Evolutionary conservation across 2,329 filamentous ascomycete genomes (phyloP).

Genomic region (Diaporthe sp.): DNA sequence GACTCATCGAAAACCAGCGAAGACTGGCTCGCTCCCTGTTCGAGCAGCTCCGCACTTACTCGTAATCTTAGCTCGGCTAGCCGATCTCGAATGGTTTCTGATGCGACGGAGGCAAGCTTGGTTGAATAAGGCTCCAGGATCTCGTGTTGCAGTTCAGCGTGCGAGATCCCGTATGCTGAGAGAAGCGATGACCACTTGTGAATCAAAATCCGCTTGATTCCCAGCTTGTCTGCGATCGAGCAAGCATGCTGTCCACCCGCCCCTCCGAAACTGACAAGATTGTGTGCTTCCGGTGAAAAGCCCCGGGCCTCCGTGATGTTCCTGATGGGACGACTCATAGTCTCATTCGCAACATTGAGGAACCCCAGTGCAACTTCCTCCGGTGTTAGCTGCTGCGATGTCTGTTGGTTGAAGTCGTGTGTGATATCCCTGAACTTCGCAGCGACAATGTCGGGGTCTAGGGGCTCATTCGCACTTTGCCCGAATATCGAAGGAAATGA

Average conservation of each 20-base stretch:
- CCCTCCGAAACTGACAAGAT: conserved; percentile 42
- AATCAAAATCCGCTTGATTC: conserved; percentile 55
- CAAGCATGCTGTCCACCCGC: conserved; percentile 58
- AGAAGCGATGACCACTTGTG: conserved; percentile 51
- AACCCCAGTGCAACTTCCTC: conserved; percentile 73
- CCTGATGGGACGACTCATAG: conserved; percentile 80
- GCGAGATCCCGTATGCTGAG: conserved; percentile 58
- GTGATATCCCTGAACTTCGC: conserved; percentile 54
- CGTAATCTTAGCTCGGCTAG: conserved; percentile 27
- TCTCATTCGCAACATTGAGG: conserved; percentile 79
- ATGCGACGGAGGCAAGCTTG: conserved; percentile 40
- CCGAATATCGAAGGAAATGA: conserved; percentile 80
- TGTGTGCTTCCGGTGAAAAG: conserved; percentile 58
- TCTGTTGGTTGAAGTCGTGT: conserved; percentile 50
- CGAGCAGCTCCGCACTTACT: conserved; percentile 49
- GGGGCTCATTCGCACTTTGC: conserved; percentile 70
- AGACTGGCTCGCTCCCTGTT: conserved; percentile 42
- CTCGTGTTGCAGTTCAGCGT: conserved; percentile 55
- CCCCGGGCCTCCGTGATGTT: conserved; percentile 67
- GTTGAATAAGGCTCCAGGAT: conserved; percentile 50
- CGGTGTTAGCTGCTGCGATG: conserved; percentile 45
- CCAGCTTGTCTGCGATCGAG: conserved; percentile 53
- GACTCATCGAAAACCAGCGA: conserved; percentile 55
- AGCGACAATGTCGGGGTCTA: conserved; percentile 54
- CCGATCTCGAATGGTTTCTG: conserved; percentile 42